phyloP scores from a whole-genome alignment of 2,329 filamentous ascomycete species.

The Ophiocordyceps unilateralis region DNA sequence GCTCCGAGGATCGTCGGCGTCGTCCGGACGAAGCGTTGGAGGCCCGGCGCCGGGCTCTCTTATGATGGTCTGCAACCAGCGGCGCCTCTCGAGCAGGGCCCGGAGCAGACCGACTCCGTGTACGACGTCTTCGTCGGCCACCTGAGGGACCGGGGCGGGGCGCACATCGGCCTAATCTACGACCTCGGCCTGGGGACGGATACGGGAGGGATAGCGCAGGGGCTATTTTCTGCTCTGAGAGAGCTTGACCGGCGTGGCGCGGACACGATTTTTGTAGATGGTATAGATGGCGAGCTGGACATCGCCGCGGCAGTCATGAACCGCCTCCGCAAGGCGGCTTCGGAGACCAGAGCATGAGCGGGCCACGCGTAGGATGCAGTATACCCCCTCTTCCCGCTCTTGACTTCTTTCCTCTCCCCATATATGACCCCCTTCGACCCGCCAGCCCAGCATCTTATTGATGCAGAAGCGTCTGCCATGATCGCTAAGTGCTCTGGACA shows the following conservation, averaged over 20 bases:
- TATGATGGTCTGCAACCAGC: constrained; percentile 11
- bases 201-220: constrained; percentile 61
- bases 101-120: constrained; percentile 12
- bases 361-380: constrained; percentile 4
- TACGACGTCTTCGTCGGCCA: constrained; percentile 24
- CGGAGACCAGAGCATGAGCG: constrained; percentile 31
- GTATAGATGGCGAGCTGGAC: constrained; percentile 62
- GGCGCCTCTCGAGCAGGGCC: background rate
- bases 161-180: constrained; percentile 28
- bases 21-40: constrained; percentile 39
- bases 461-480: background rate
- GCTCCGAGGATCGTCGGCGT: constrained; percentile 26
- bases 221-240: constrained; percentile 72
- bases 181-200: constrained; percentile 59
- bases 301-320: constrained; percentile 82
- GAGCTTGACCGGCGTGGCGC: constrained; percentile 68
- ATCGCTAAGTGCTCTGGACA: background rate
- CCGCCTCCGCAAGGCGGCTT: constrained; percentile 60
- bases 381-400: constrained; percentile 4
- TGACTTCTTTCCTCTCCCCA: background rate
- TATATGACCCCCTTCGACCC: background rate
- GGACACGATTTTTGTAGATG: constrained; percentile 80
- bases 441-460: background rate
- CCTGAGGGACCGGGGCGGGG: constrained; percentile 16
- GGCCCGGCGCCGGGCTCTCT: constrained; percentile 21